phyloP scores from a whole-genome alignment of 148 eudicot species.

The Talinum fruticosum region DNA sequence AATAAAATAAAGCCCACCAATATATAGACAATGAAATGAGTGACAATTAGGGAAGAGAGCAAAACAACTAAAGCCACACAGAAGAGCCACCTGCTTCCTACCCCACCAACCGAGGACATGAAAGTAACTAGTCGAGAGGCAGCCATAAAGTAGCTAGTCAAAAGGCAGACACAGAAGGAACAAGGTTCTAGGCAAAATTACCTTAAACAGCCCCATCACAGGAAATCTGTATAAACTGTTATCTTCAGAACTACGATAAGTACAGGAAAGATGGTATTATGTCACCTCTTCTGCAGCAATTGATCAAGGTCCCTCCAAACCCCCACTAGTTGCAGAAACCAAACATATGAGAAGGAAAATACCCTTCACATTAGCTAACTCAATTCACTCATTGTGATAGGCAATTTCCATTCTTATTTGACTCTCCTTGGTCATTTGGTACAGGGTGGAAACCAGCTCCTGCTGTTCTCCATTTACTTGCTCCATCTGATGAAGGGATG shows the following conservation, averaged over 20 bases:
- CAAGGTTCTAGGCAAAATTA: background rate
- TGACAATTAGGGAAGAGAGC: background rate
- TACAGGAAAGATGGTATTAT: background rate
- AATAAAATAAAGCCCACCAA: background rate
- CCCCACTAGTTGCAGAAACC: conserved; percentile 19
- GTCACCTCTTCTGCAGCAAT: conserved; percentile 21
- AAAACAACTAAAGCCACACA: background rate
- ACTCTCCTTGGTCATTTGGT: background rate
- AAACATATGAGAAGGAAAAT: background rate
- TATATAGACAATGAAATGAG: no score
- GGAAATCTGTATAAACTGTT: background rate
- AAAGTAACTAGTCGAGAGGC: background rate
- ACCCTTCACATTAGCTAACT: background rate
- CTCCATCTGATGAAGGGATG: background rate
- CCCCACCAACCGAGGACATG: background rate
- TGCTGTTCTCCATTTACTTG: background rate
- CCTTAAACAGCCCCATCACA: background rate
- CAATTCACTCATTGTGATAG: background rate
- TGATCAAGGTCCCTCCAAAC: conserved; percentile 15
- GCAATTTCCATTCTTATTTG: background rate
- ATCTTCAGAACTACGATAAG: background rate
- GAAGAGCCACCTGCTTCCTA: background rate
- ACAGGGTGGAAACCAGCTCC: background rate
- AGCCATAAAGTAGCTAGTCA: background rate
- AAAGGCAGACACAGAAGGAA: background rate